A percentile compares a stretch with the other conserved stretches of the same genome.
phyloP scores from a whole-genome alignment of 2,329 filamentous ascomycete species.

The Keithomyces neogunnii region DNA sequence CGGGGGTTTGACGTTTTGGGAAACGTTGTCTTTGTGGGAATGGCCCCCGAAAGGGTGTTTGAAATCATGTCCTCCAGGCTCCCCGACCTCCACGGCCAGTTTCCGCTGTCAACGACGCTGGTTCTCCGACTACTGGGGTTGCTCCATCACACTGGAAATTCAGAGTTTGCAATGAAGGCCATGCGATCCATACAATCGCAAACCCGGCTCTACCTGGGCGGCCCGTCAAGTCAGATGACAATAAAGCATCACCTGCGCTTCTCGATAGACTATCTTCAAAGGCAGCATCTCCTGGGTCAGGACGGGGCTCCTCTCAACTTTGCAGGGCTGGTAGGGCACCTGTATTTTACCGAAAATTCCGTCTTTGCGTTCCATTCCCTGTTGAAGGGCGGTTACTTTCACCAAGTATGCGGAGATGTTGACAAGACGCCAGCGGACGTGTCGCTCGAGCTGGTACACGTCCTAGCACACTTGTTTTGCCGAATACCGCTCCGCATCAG shows the following conservation, averaged over 20 bases:
- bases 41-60: slow-evolving; percentile 51
- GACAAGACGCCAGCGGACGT: slow-evolving; percentile 38
- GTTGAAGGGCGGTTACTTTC: slow-evolving; percentile 62
- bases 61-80: slow-evolving; percentile 65
- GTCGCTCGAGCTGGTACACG: slow-evolving; percentile 54
- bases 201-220: slow-evolving; percentile 61
- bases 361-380: slow-evolving; percentile 71
- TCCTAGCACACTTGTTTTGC: slow-evolving; percentile 63
- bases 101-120: slow-evolving; percentile 66
- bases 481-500: slow-evolving; percentile 41
- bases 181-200: slow-evolving; percentile 63
- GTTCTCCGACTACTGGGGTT: slow-evolving; percentile 61
- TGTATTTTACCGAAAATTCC: slow-evolving; percentile 70
- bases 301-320: slow-evolving; percentile 63
- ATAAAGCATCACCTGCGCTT: slow-evolving; percentile 72
- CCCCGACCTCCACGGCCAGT: slow-evolving; percentile 68
- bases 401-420: slow-evolving; percentile 50
- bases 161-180: slow-evolving; percentile 51
- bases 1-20: slow-evolving; percentile 74
- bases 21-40: slow-evolving; percentile 69
- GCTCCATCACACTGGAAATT: slow-evolving; percentile 55
- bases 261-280: slow-evolving; percentile 69
- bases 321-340: slow-evolving; percentile 58
- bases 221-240: slow-evolving; percentile 56
- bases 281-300: slow-evolving; percentile 55